Evolutionary conservation across 2,329 filamentous ascomycete species (phyloP).

Genomic region (Fusarium chaquense): DNA sequence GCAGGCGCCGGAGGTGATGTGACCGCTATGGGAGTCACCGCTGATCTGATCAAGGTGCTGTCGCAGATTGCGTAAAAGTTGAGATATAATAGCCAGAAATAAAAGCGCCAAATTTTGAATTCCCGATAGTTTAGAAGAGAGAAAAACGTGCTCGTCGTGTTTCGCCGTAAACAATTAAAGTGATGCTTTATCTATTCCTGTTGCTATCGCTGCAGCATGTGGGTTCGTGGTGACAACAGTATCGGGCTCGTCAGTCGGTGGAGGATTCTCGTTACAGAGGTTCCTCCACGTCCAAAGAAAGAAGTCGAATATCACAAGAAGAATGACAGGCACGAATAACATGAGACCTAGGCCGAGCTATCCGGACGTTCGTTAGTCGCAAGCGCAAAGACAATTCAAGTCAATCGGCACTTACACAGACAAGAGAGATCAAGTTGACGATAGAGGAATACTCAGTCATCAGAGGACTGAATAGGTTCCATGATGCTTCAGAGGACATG

Average conservation of each 20-base stretch:
- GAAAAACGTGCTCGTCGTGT: constrained; percentile 10
- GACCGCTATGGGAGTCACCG: constrained; percentile 97
- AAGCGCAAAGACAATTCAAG: constrained; percentile 11
- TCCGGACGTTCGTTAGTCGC: constrained; percentile 36
- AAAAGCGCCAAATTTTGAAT: constrained; percentile 32
- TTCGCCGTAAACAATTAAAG: constrained; percentile 25
- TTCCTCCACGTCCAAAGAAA: constrained; percentile 66
- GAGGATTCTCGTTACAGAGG: constrained; percentile 41
- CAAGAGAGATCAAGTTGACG: constrained; percentile 54
- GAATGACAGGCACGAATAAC: constrained; percentile 60
- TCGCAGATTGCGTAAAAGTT: constrained; percentile 69
- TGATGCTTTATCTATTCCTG: constrained; percentile 42
- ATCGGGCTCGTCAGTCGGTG: constrained; percentile 31
- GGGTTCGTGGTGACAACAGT: constrained; percentile 33
- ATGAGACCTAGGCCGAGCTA: constrained; percentile 61
- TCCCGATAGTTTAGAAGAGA: not conserved
- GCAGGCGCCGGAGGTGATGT: constrained; percentile 94
- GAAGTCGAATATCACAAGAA: constrained; percentile 65
- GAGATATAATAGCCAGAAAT: constrained; percentile 34
- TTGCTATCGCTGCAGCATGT: constrained; percentile 41
- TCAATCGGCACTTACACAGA: constrained; percentile 52
- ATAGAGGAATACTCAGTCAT: constrained; percentile 50
- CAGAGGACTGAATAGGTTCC: constrained; percentile 45
- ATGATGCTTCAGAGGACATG: constrained; percentile 40
- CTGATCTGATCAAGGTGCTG: constrained; percentile 90